Base-by-base conservation (phyloP, 1,284 basidiomycete species). In the Cryptococcus sp. region DNA sequence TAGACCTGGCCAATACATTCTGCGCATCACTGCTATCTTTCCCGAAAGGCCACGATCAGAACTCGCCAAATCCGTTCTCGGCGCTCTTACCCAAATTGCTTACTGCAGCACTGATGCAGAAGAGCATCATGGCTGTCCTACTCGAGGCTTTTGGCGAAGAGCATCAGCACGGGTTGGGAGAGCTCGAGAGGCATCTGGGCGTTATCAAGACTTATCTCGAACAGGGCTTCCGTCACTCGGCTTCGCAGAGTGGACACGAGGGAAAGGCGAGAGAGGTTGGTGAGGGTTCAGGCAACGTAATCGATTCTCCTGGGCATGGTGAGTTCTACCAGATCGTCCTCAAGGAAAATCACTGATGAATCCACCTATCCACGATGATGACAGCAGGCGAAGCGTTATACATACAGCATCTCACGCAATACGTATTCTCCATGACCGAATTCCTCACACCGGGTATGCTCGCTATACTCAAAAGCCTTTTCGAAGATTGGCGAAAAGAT, bases 361-460 rank as follows among this genome's bases (percentile, higher is more conserved):
- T 38, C 27, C 16, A 17, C 13, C 47, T 25, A 31, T 42, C 17
- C 6, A 41, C 31, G 8, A 19, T 16, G 3, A 11, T 23, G 0
- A 13, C 31, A 60, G 58, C 44, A 6, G 39, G 52, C 10, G 47
- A 61, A 40, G 46, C 25, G n/a, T n/a, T 51, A 3, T 46, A 52
- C 11, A 39, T 57, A 7, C 51, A 61, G 38, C 46, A 25, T 19
- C 25, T 61, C 25, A n/a, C 57, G 5, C 27, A 47, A 4, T 23
- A 61, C 44, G 17, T 61, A 1, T 23, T 54, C 22, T 51, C n/a
- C 10, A 46, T 53, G 23, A 57, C 59, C 5, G 59, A 61, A 2
- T 61, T 53, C 39, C 31, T 61, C 25, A 57, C 59, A 3, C 59
- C 59, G 7, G 47, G 53, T 7, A 61, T 61, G 59, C 57, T 57